These are phyloP conservation scores for Ophiostoma tasmaniense DNA, from an alignment of 2,329 filamentous ascomycete species.

Conservation along the genomic window DNA sequence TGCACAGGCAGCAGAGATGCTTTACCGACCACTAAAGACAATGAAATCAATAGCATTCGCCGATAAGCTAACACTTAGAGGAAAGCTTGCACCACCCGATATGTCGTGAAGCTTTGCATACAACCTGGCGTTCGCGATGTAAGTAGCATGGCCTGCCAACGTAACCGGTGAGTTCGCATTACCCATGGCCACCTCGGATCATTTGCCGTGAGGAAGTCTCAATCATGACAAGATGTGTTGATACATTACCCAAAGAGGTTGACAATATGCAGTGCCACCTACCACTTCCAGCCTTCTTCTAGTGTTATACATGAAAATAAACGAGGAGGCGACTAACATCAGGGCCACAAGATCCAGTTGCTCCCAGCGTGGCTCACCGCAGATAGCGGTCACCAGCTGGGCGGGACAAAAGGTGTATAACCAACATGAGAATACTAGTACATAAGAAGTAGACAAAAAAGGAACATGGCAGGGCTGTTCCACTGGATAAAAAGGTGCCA, in stretches of 20 bases:
- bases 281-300: neutral
- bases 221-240: neutral
- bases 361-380: neutral
- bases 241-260: neutral
- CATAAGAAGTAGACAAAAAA: neutral
- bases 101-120: neutral
- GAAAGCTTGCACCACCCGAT: neutral
- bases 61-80: neutral
- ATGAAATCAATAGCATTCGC: neutral
- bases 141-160: neutral
- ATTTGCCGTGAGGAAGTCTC: neutral
- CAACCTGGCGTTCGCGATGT: neutral
- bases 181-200: neutral
- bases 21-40: neutral
- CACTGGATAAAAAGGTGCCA: neutral
- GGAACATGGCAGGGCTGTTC: neutral
- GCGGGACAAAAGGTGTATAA: neutral
- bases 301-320: neutral
- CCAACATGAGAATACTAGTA: neutral
- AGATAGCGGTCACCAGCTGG: neutral
- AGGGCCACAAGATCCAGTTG: neutral
- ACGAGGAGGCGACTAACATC: neutral
- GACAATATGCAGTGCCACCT: neutral
- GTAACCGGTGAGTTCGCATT: neutral
- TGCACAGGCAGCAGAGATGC: neutral